These are phyloP conservation scores for Cadophora luteo-olivacea DNA, from an alignment of 2,329 filamentous ascomycete genomes.

Conservation along the genomic window DNA sequence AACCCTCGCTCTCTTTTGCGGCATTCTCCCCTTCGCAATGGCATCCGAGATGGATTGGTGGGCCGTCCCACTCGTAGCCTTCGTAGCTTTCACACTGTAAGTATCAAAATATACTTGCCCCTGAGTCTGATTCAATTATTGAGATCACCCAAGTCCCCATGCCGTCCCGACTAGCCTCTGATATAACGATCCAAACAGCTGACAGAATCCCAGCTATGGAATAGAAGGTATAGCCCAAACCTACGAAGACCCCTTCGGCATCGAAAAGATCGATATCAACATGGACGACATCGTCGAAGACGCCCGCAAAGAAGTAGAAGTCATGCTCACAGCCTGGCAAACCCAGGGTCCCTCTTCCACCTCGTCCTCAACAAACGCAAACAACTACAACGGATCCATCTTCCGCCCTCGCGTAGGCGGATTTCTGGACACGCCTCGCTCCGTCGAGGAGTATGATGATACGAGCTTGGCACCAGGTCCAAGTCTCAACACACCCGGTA, in stretches of 20 bases:
- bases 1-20: conserved; percentile 65
- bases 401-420: conserved; percentile 35
- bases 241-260: conserved; percentile 71
- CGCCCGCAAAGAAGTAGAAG: conserved; percentile 61
- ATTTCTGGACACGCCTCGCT: conserved; percentile 24
- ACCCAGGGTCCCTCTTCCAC: conserved; percentile 34
- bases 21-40: conserved; percentile 67
- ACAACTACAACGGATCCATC: conserved; percentile 31
- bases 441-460: conserved; percentile 23
- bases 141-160: background rate
- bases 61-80: conserved; percentile 62
- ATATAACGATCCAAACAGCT: background rate
- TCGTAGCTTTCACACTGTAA: conserved; percentile 65
- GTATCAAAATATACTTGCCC: background rate
- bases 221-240: conserved; percentile 61
- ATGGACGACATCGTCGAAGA: conserved; percentile 71
- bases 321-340: conserved; percentile 64
- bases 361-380: background rate
- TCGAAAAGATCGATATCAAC: conserved; percentile 71
- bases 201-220: conserved; percentile 52
- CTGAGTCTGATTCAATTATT: too few species aligned
- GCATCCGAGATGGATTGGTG: conserved; percentile 69
- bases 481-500: too few species aligned
- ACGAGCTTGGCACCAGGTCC: too few species aligned
- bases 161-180: too few species aligned